Evolutionary conservation across 179 eudicot species (phyloP), one percentile per base, ranked within the genome.

Genomic region (Silene coronaria): DNA sequence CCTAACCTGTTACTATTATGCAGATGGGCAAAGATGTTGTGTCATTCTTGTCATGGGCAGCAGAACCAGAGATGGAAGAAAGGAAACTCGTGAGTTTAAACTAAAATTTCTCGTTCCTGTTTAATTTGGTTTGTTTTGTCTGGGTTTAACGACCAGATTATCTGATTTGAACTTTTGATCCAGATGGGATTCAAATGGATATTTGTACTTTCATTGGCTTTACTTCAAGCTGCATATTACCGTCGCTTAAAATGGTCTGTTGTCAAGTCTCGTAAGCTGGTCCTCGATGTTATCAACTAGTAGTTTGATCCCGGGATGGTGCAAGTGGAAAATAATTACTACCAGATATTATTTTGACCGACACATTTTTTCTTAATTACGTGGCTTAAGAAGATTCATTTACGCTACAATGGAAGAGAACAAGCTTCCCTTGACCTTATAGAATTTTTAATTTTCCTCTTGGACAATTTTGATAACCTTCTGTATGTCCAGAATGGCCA

Each of bases 61-160:
- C 98, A 24, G 98, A 93, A 81, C 98, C 98, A 14, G 98, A 93
- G 83, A 93, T 93, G 98, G 98, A 93, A 87, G 98, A 93, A 78
- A 88, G 98, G 76, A 93, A 93, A 83, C 86, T 93, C 89, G 98
- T 93, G 83, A 28, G 76, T 27, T 6, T 48, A 45, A 13, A 36
- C 70, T 63, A 27, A 3, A 38, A 65, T 36, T 58, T 28, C 24
- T 66, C 11, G 70, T 21, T 34, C 0, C 14, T 67, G 13, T 4
- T 48, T 9, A 57, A n/a, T 19, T 77, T 24, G 2, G 28, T 69
- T 72, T 55, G 38, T 14, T 48, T 5, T 23, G 5, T 61, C 28
- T 24, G 16, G 61, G 48, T 64, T 13, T 21, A 16, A 26, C 21
- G 17, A 23, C 45, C 42, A 55, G 9, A 32, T 38, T 9, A n/a